A percentile compares a stretch with the other conserved stretches of the same genome.
These are phyloP conservation scores for Bocquillonia castaneifolia DNA, from an alignment of 441 rosid species.

Conservation along the genomic window DNA sequence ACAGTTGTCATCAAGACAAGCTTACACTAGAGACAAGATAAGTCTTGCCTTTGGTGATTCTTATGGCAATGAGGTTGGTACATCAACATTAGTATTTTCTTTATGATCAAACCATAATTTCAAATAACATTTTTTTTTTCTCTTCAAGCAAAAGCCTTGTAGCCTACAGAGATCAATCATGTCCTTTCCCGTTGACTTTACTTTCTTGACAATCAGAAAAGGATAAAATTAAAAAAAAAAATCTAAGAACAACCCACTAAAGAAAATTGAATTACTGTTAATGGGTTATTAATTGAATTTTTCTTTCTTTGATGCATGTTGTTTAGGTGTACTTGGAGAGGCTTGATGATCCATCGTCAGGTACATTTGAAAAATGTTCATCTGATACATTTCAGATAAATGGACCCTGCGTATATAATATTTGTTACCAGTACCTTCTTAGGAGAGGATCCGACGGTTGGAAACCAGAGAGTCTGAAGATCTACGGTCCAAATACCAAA, in stretches of 20 bases:
- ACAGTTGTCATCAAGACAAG: conserved; percentile 48
- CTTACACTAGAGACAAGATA: conserved; percentile 55
- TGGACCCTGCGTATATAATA: conserved; percentile 38
- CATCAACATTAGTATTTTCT: background rate
- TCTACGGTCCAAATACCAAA: conserved; percentile 33
- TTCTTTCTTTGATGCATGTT: background rate
- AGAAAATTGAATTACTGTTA: background rate
- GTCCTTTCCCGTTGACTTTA: background rate
- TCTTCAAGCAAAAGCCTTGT: no score
- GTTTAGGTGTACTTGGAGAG: conserved; percentile 37
- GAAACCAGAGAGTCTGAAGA: conserved; percentile 46
- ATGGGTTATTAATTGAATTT: background rate
- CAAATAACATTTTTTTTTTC: no score
- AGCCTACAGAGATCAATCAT: background rate
- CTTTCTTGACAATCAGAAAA: background rate
- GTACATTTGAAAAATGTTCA: conserved; percentile 40
- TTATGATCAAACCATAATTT: no score
- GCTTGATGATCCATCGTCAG: conserved; percentile 38
- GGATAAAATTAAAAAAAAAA: background rate
- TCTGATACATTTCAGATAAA: conserved; percentile 42
- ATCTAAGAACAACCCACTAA: background rate
- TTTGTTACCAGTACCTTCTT: conserved; percentile 40
- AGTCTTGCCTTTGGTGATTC: conserved; percentile 62
- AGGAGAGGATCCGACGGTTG: conserved; percentile 47
- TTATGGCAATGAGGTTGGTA: conserved; percentile 60